Percentiles rank a stretch among this genome's conserved stretches.
phyloP scores from a whole-genome alignment of 73 alveolate genomes.

The Paramecium bursaria region DNA sequence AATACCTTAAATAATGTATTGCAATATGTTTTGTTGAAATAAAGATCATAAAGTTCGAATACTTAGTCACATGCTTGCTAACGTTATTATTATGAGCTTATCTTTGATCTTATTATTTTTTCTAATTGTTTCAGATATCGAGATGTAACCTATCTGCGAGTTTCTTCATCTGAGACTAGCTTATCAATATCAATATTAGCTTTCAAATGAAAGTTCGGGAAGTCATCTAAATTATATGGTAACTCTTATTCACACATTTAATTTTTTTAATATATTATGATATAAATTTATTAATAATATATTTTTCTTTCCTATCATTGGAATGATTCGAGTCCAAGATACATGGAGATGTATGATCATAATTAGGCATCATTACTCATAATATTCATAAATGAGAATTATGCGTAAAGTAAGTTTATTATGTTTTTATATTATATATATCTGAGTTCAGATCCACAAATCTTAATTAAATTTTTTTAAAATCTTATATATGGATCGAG shows the following conservation, averaged over 20 bases:
- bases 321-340: too few relatives aligned
- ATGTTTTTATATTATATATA: too few relatives aligned
- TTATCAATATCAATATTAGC: constrained; percentile 5
- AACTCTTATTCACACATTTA: constrained; percentile 42
- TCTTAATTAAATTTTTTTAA: constrained; percentile 56
- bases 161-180: constrained; percentile 20
- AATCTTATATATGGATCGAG: constrained; percentile 20
- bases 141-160: constrained; percentile 2
- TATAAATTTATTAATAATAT: too few relatives aligned
- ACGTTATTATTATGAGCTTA: constrained; percentile 7
- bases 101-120: constrained; percentile 33
- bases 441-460: constrained; percentile 56
- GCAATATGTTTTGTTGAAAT: constrained; percentile 47
- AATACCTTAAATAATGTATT: constrained; percentile 32
- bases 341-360: too few relatives aligned
- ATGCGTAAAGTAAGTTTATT: too few relatives aligned
- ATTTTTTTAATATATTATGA: too few relatives aligned
- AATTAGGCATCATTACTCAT: too few relatives aligned
- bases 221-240: constrained; percentile 44
- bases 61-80: neutral
- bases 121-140: constrained; percentile 29
- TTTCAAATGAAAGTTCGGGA: constrained; percentile 30
- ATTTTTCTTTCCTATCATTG: too few relatives aligned
- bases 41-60: constrained; percentile 7
- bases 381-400: too few relatives aligned